phyloP scores from a whole-genome alignment of 805 yeast genomes.

The Maudiozyma serrabonitensis region DNA sequence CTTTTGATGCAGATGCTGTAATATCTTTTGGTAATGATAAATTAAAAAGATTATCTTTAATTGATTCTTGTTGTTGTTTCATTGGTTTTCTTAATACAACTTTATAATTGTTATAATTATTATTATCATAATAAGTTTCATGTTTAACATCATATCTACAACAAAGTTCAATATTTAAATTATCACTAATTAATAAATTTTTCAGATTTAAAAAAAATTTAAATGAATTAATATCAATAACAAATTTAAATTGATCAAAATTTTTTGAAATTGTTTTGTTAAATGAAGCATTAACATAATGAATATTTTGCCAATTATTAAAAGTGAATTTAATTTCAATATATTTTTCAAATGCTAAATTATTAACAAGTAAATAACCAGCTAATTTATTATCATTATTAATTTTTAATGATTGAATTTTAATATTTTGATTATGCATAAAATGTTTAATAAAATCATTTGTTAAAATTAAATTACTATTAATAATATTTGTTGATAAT shows the following conservation, averaged over 20 bases:
- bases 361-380: slow-evolving; percentile 24
- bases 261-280: slow-evolving; percentile 18
- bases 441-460: slow-evolving; percentile 4
- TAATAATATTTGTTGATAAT: neutral
- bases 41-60: neutral
- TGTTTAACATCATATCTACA: slow-evolving; percentile 27
- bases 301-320: slow-evolving; percentile 27
- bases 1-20: neutral
- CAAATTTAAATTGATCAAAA: slow-evolving; percentile 26
- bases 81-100: slow-evolving; percentile 6
- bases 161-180: slow-evolving; percentile 21
- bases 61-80: neutral
- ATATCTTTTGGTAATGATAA: neutral
- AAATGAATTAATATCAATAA: slow-evolving; percentile 22
- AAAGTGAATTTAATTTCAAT: slow-evolving; percentile 28
- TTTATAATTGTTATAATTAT: slow-evolving; percentile 27
- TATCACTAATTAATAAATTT: slow-evolving; percentile 11
- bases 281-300: slow-evolving; percentile 21
- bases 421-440: slow-evolving; percentile 13
- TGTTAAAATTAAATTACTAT: neutral
- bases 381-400: slow-evolving; percentile 12
- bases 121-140: slow-evolving; percentile 29
- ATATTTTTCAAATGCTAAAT: slow-evolving; percentile 27
- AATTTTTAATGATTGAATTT: slow-evolving; percentile 17
- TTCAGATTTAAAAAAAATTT: slow-evolving; percentile 20